Conservation (phyloP, 129 eudicot species). For the Lactuca saligna region DNA sequence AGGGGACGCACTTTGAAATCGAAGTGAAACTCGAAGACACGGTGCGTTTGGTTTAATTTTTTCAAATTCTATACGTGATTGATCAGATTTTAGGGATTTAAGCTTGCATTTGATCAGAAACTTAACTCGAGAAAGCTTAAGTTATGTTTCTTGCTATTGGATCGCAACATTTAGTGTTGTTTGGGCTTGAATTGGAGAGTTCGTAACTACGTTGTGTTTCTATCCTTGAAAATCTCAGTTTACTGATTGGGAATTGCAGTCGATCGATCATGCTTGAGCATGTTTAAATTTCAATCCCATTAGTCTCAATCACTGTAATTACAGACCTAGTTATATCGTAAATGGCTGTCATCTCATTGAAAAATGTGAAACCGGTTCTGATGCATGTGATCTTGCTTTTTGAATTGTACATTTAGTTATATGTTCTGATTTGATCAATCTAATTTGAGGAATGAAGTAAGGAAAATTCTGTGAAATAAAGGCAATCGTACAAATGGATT, state of each 20-base stretch:
- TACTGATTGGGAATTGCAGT: background rate
- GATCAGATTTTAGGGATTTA: slow-evolving; percentile 4
- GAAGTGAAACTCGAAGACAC: slow-evolving; percentile 34
- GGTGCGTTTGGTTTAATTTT: slow-evolving; percentile 18
- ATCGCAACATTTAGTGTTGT: slow-evolving; percentile 9
- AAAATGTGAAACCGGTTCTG: background rate
- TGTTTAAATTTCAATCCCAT: background rate
- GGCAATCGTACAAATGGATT: too few species aligned
- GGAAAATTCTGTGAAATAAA: too few species aligned
- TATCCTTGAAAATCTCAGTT: too few species aligned
- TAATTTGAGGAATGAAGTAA: background rate
- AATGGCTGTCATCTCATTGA: slow-evolving; percentile 7
- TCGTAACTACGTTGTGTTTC: background rate
- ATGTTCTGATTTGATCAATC: background rate
- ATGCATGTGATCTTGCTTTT: background rate
- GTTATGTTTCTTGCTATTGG: background rate
- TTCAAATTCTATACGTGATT: background rate
- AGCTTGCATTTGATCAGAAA: slow-evolving; percentile 9
- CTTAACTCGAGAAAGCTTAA: background rate
- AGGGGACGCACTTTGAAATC: slow-evolving; percentile 42
- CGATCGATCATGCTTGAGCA: background rate
- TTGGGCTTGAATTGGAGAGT: slow-evolving; percentile 18
- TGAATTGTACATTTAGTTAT: slow-evolving; percentile 6
- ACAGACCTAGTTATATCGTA: background rate
- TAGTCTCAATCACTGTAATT: background rate